Evolutionary conservation across 2,329 filamentous ascomycete genomes (phyloP).

Genomic region (Samsoniella hepiali): DNA sequence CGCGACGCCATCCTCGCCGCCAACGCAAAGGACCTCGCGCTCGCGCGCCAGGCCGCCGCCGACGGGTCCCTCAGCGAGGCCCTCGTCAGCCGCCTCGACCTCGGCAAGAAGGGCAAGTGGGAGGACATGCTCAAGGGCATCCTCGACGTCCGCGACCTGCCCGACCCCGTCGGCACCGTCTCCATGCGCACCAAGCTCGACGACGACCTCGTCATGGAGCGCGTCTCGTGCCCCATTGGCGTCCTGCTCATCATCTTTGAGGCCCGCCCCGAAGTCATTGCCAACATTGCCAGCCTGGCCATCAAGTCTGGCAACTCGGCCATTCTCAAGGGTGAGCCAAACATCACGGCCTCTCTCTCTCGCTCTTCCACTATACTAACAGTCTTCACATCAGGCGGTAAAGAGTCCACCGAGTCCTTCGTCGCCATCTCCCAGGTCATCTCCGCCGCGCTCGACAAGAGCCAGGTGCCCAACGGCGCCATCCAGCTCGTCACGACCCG

Average conservation of each 20-base stretch:
- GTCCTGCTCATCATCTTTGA: slow-evolving; percentile 99
- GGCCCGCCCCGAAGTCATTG: slow-evolving; percentile 94
- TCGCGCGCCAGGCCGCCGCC: slow-evolving; percentile 69
- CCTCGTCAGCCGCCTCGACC: slow-evolving; percentile 82
- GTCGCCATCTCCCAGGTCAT: slow-evolving; percentile 84
- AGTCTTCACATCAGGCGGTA: slow-evolving; percentile 59
- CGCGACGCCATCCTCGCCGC: slow-evolving; percentile 78
- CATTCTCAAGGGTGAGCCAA: slow-evolving; percentile 73
- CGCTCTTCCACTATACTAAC: not conserved
- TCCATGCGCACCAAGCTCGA: slow-evolving; percentile 83
- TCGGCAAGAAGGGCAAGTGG: slow-evolving; percentile 85
- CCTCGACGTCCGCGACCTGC: slow-evolving; percentile 76
- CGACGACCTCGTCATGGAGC: slow-evolving; percentile 78
- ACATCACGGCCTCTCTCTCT: not conserved
- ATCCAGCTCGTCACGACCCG: slow-evolving; percentile 93
- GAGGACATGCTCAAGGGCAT: slow-evolving; percentile 98
- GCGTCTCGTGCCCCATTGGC: slow-evolving; percentile 90
- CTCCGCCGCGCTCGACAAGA: slow-evolving; percentile 68
- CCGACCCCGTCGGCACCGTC: slow-evolving; percentile 85
- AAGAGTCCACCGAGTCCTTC: slow-evolving; percentile 95
- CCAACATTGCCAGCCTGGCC: slow-evolving; percentile 92
- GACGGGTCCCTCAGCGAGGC: slow-evolving; percentile 76
- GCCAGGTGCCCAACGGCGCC: slow-evolving; percentile 76
- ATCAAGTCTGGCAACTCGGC: slow-evolving; percentile 97
- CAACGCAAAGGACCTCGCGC: slow-evolving; percentile 77